Conservation (phyloP, 2,329 filamentous ascomycete genomes). For the Claviceps maximensis region DNA sequence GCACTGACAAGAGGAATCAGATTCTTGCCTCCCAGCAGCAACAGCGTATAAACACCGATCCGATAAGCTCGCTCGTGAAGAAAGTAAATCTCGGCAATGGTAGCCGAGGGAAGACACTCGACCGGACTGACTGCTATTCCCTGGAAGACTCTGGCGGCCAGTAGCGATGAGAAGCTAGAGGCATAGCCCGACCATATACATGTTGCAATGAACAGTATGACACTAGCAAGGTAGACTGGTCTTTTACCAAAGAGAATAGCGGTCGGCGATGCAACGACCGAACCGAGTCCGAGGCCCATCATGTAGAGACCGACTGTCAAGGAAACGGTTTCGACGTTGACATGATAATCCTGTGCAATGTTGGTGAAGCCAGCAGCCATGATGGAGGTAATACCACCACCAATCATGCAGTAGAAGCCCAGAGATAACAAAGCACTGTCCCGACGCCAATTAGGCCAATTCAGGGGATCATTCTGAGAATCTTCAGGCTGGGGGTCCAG, state of each 20-base stretch:
- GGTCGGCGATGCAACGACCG: slow-evolving; percentile 73
- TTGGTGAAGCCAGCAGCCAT: slow-evolving; percentile 81
- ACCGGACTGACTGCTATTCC: slow-evolving; percentile 81
- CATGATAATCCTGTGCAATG: slow-evolving; percentile 51
- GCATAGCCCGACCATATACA: slow-evolving; percentile 80
- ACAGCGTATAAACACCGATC: slow-evolving; percentile 81
- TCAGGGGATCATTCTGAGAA: slow-evolving; percentile 78
- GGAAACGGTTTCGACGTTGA: slow-evolving; percentile 60
- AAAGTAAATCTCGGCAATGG: slow-evolving; percentile 93
- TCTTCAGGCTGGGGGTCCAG: slow-evolving; percentile 88
- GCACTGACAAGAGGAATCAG: slow-evolving; percentile 78
- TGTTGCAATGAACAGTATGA: slow-evolving; percentile 63
- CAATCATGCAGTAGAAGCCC: slow-evolving; percentile 85
- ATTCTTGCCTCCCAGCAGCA: slow-evolving; percentile 86
- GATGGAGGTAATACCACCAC: slow-evolving; percentile 83
- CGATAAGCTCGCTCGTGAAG: slow-evolving; percentile 87
- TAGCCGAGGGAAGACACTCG: slow-evolving; percentile 84
- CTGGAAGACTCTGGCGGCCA: slow-evolving; percentile 74
- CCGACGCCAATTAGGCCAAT: slow-evolving; percentile 75
- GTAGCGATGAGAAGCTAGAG: slow-evolving; percentile 63
- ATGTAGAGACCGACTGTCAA: slow-evolving; percentile 88
- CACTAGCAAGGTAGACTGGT: slow-evolving; percentile 71
- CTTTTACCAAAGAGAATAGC: slow-evolving; percentile 86
- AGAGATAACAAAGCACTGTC: slow-evolving; percentile 69
- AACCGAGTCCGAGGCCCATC: slow-evolving; percentile 81